Evolutionary conservation across 345 rosid genomes (phyloP), one percentile per base, ranked within the genome.

Genomic region (Sonneratia caseolaris): DNA sequence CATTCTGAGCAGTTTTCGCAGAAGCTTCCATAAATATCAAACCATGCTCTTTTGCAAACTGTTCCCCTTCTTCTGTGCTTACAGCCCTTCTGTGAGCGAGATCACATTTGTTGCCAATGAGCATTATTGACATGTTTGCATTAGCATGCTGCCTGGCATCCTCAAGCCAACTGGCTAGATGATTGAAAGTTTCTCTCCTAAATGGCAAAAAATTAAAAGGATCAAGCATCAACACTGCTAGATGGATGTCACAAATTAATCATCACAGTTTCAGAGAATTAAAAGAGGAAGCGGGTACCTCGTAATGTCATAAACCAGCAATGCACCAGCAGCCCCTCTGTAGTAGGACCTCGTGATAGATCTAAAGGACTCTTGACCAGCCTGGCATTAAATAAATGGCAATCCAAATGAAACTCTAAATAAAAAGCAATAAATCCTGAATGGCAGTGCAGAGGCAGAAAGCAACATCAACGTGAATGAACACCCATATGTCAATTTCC

Each of bases 101-200:
- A 81, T 94, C 98, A 72, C 88, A 82, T 83, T 94, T 94, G 67
- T 94, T 92, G 66, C 97, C 98, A 55, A 94, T 87, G 21, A 94
- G 95, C 97, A 94, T 91, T 43, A 94, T 91, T 2, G 96, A 88
- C 99, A 92, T 92, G 81, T 92, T 95, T 36, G 98, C 97, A 79
- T 95, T 95, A 35, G 98, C 97, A 70, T 95, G 99, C 88, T 92
- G 99, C 79, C 97, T 86, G 32, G 98, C 97, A 78, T 95, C 99
- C 73, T 90, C 99, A 73, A 95, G 80, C 97, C 99, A 95, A 81
- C 96, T 92, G 37, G 96, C 97, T 80, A 95, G 84, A 80, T 92
- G 98, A 79, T 92, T 89, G 76, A 92, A 92, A 36, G 98, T 92
- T 82, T 92, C 98, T 76, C 97, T 90, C 91, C 96, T 92, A 81